Conservation (phyloP, 805 yeast genomes). For the Candida alai region DNA sequence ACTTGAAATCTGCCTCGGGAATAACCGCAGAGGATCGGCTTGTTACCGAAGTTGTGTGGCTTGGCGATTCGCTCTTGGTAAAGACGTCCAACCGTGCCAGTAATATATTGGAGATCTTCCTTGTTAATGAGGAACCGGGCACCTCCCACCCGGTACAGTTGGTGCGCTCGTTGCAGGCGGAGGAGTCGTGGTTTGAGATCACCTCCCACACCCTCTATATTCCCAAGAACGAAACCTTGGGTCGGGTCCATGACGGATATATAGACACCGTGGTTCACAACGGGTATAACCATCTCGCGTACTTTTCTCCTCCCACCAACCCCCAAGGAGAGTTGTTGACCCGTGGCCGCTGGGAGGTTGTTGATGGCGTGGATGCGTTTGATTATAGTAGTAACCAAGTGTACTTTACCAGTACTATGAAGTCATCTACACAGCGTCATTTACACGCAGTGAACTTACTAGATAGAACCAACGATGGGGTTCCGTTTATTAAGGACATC, state of each 20-base stretch:
- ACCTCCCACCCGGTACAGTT: constrained; percentile 20
- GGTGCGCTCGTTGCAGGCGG: constrained; percentile 43
- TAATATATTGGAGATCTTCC: constrained; percentile 47
- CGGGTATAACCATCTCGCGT: constrained; percentile 76
- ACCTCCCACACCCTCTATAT: constrained; percentile 29
- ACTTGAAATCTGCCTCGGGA: constrained; percentile 19
- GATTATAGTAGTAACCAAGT: constrained; percentile 45
- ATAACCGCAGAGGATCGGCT: constrained; percentile 36
- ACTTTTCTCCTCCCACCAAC: constrained; percentile 64
- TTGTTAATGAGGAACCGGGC: constrained; percentile 35
- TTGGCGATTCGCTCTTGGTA: constrained; percentile 44
- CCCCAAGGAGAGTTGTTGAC: constrained; percentile 50
- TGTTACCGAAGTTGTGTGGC: constrained; percentile 62
- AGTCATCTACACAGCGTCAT: constrained; percentile 81
- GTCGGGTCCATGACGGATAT: constrained; percentile 55
- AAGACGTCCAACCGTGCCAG: constrained; percentile 65
- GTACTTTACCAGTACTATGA: constrained; percentile 69
- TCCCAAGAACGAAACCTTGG: constrained; percentile 32
- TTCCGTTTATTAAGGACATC: constrained; percentile 47
- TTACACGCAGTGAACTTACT: constrained; percentile 62
- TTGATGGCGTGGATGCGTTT: constrained; percentile 56
- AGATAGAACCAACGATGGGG: constrained; percentile 30
- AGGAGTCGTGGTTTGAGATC: constrained; percentile 60
- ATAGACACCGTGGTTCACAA: constrained; percentile 66
- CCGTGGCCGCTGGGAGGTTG: constrained; percentile 88